Conservation (phyloP, 2,329 filamentous ascomycete species). For the Trichoderma atrobrunneum region DNA sequence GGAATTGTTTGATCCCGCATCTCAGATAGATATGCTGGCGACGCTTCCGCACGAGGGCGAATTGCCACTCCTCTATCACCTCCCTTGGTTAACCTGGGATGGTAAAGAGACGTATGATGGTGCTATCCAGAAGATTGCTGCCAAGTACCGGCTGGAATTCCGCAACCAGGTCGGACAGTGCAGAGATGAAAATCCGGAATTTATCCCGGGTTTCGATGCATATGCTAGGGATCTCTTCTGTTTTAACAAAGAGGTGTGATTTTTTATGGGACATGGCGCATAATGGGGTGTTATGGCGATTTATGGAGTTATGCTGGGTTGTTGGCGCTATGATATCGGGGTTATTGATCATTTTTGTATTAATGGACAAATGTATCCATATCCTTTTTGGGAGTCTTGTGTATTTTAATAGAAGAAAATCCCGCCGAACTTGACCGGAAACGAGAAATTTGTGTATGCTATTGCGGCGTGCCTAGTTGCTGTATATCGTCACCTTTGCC, state of each 20-base stretch:
- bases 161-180: slow-evolving; percentile 67
- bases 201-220: slow-evolving; percentile 27
- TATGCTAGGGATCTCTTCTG: slow-evolving; percentile 66
- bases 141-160: slow-evolving; percentile 57
- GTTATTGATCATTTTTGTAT: background rate
- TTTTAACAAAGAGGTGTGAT: slow-evolving; percentile 31
- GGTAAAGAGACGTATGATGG: slow-evolving; percentile 47
- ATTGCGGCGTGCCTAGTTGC: background rate
- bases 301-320: background rate
- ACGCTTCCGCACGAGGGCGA: slow-evolving; percentile 45
- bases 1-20: slow-evolving; percentile 42
- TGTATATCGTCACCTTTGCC: background rate
- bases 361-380: background rate
- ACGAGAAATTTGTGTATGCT: background rate
- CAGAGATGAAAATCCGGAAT: slow-evolving; percentile 31
- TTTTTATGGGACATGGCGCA: slow-evolving; percentile 1
- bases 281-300: background rate
- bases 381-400: background rate
- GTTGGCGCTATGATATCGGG: background rate
- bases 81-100: slow-evolving; percentile 64
- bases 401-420: background rate
- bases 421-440: background rate
- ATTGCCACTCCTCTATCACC: slow-evolving; percentile 42
- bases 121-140: slow-evolving; percentile 44
- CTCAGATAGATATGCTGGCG: slow-evolving; percentile 46